These are phyloP conservation scores for Mucuna pruriens DNA, from an alignment of 306 rosid species.

Conservation along the genomic window DNA sequence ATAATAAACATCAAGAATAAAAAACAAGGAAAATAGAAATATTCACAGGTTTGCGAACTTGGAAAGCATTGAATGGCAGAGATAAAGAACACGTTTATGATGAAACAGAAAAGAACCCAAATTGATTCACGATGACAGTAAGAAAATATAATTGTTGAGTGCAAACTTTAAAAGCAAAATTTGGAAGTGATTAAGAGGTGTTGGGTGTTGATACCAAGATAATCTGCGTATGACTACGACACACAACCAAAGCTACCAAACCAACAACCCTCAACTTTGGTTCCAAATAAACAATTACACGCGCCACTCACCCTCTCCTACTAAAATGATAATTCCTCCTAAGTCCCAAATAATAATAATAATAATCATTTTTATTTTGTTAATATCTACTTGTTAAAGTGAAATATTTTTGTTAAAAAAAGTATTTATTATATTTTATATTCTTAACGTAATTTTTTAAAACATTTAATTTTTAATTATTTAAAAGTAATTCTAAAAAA, in stretches of 20 bases:
- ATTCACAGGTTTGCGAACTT: background rate
- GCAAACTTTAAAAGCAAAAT: background rate
- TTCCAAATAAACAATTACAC: no score
- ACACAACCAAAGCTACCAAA: background rate
- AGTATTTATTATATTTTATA: no score
- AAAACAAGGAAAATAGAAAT: background rate
- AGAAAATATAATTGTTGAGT: no score
- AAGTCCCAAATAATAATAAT: no score
- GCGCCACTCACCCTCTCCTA: no score
- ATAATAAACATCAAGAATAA: background rate
- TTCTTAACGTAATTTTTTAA: no score
- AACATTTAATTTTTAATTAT: no score
- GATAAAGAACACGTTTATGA: background rate
- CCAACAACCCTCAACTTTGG: background rate
- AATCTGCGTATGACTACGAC: background rate
- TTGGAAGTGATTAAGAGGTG: background rate
- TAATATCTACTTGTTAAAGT: no score
- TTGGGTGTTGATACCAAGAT: background rate
- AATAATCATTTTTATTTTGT: no score
- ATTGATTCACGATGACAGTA: background rate
- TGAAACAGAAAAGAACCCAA: background rate
- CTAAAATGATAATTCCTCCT: no score
- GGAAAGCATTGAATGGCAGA: background rate
- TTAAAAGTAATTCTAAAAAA: background rate
- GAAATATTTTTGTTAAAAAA: no score